These are phyloP conservation scores for Oryza meyeriana DNA, from an alignment of 176 grass and related monocot species.

Conservation along the genomic window DNA sequence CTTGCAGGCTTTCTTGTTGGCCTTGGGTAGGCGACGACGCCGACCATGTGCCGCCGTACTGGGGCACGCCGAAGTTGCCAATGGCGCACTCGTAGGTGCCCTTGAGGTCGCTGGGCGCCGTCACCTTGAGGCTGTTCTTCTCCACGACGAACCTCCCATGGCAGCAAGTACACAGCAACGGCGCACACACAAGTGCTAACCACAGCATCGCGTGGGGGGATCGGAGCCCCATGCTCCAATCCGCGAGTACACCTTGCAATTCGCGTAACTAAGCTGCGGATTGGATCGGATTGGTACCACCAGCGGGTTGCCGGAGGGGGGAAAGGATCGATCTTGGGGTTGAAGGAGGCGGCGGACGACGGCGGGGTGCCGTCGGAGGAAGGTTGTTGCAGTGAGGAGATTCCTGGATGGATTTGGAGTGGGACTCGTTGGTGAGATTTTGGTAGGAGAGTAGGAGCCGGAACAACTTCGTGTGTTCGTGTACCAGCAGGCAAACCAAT, in stretches of 20 bases:
- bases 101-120: conserved; percentile 53
- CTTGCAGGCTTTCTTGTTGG: conserved; percentile 68
- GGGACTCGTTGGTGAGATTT: not conserved
- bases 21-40: conserved; percentile 62
- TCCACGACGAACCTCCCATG: conserved; percentile 62
- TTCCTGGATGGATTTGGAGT: not conserved
- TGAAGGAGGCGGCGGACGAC: too few species aligned
- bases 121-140: conserved; percentile 81
- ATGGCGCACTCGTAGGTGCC: conserved; percentile 77
- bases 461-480: not conserved
- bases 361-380: not conserved
- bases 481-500: not conserved
- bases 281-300: not conserved
- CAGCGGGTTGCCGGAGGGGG: too few species aligned
- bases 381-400: not conserved
- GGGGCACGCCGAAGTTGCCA: conserved; percentile 75
- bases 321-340: not conserved
- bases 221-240: conserved; percentile 14
- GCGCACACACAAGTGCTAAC: conserved; percentile 32
- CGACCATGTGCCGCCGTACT: conserved; percentile 83
- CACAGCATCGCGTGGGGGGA: conserved; percentile 5
- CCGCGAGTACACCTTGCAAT: not conserved
- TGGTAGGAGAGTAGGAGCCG: not conserved
- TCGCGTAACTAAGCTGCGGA: not conserved
- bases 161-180: conserved; percentile 39